phyloP scores from a whole-genome alignment of 2,329 filamentous ascomycete genomes.

The Colletotrichum sp. region DNA sequence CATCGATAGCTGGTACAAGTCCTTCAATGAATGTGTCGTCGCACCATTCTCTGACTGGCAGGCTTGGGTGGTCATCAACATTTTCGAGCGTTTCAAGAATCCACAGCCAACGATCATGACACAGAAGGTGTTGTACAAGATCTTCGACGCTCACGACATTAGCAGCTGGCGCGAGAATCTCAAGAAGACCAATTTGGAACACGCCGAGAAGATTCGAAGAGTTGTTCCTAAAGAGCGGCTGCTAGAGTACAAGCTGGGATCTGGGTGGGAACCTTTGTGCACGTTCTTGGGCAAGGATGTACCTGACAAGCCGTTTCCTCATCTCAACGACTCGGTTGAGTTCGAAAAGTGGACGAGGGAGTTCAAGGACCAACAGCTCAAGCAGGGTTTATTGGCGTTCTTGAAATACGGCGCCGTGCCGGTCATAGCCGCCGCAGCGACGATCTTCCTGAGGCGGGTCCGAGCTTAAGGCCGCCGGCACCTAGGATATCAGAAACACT shows the following conservation, averaged over 20 bases:
- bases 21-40: background rate
- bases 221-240: conserved; percentile 14
- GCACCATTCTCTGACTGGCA: background rate
- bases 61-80: background rate
- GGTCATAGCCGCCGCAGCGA: background rate
- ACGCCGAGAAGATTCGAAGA: background rate
- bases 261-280: conserved; percentile 42
- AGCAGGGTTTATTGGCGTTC: background rate
- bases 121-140: background rate
- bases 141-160: background rate
- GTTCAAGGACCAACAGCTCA: background rate
- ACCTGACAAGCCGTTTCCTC: conserved; percentile 35
- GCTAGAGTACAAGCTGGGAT: conserved; percentile 39
- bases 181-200: background rate
- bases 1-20: conserved; percentile 29
- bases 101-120: background rate
- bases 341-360: background rate
- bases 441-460: background rate
- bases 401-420: background rate
- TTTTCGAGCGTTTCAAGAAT: background rate
- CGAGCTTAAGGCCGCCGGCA: background rate
- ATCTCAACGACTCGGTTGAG: conserved; percentile 28
- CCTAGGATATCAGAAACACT: background rate
- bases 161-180: background rate
- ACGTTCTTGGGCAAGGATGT: conserved; percentile 39